Evolutionary conservation across 345 rosid species (phyloP).

Genomic region (Abelmoschus esculentus): DNA sequence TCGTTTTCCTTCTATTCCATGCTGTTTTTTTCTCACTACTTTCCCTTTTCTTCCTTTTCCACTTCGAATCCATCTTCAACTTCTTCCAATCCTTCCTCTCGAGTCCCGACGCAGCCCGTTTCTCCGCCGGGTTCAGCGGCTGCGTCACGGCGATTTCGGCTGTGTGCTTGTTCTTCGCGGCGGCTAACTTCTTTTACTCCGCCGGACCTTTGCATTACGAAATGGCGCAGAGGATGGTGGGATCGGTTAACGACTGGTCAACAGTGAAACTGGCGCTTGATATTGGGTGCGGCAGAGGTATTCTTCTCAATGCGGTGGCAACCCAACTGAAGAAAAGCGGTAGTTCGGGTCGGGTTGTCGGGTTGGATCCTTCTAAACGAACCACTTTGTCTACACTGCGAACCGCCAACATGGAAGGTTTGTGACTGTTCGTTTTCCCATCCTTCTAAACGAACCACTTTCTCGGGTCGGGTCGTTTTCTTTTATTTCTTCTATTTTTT

Average conservation of each 20-base stretch:
- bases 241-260: slow-evolving; percentile 80
- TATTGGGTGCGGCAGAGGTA: slow-evolving; percentile 87
- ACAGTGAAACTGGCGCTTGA: slow-evolving; percentile 80
- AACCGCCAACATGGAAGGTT: slow-evolving; percentile 83
- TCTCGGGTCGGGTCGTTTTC: too few species aligned
- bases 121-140: slow-evolving; percentile 72
- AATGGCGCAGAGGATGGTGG: slow-evolving; percentile 91
- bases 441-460: not conserved
- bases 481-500: not conserved
- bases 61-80: too few species aligned
- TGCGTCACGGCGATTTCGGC: slow-evolving; percentile 67
- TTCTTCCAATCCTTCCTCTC: too few species aligned
- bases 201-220: slow-evolving; percentile 63
- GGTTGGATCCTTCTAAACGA: slow-evolving; percentile 65
- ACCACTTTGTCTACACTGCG: slow-evolving; percentile 76
- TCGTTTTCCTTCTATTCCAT: too few species aligned
- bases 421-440: not conserved
- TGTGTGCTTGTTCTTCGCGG: slow-evolving; percentile 63
- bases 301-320: slow-evolving; percentile 80
- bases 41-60: too few species aligned
- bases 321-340: slow-evolving; percentile 90
- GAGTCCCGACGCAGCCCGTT: slow-evolving; percentile 45
- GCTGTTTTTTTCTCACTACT: too few species aligned
- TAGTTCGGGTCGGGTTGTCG: slow-evolving; percentile 91
- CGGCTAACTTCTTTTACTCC: slow-evolving; percentile 78